These are phyloP conservation scores for Candida peoriensis DNA, from an alignment of 805 yeast genomes.

Conservation along the genomic window DNA sequence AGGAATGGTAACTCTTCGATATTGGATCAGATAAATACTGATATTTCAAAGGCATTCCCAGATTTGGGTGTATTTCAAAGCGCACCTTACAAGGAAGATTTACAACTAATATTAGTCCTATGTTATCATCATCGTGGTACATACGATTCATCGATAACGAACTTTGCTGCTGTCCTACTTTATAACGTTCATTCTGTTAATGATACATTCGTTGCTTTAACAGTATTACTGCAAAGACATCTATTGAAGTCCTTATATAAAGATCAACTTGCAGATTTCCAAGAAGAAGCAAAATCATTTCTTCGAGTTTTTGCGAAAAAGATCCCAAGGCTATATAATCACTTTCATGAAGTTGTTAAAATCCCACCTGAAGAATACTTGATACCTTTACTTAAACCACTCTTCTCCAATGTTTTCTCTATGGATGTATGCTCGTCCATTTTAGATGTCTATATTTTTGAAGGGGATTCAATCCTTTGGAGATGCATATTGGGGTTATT, in stretches of 20 bases:
- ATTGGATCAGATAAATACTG: slow-evolving; percentile 13
- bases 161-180: slow-evolving; percentile 38
- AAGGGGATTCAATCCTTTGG: slow-evolving; percentile 52
- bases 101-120: slow-evolving; percentile 29
- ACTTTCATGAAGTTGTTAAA: slow-evolving; percentile 38
- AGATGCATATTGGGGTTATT: slow-evolving; percentile 51
- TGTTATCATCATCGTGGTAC: slow-evolving; percentile 25
- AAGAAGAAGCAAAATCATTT: slow-evolving; percentile 41
- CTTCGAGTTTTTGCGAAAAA: slow-evolving; percentile 40
- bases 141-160: slow-evolving; percentile 33
- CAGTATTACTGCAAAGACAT: slow-evolving; percentile 33
- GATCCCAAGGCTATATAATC: slow-evolving; percentile 41
- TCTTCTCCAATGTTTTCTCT: slow-evolving; percentile 42
- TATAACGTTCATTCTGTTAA: slow-evolving; percentile 29
- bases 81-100: slow-evolving; percentile 28
- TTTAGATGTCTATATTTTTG: slow-evolving; percentile 57
- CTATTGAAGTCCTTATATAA: slow-evolving; percentile 28
- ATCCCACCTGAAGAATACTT: slow-evolving; percentile 40
- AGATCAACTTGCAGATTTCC: slow-evolving; percentile 25
- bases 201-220: slow-evolving; percentile 35
- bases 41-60: slow-evolving; percentile 29
- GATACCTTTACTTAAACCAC: slow-evolving; percentile 35
- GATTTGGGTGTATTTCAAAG: slow-evolving; percentile 32
- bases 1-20: slow-evolving; percentile 4
- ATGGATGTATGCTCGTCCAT: slow-evolving; percentile 44